Conservation (phyloP, 2,329 filamentous ascomycete species). For the Stromatinia cepivora region DNA sequence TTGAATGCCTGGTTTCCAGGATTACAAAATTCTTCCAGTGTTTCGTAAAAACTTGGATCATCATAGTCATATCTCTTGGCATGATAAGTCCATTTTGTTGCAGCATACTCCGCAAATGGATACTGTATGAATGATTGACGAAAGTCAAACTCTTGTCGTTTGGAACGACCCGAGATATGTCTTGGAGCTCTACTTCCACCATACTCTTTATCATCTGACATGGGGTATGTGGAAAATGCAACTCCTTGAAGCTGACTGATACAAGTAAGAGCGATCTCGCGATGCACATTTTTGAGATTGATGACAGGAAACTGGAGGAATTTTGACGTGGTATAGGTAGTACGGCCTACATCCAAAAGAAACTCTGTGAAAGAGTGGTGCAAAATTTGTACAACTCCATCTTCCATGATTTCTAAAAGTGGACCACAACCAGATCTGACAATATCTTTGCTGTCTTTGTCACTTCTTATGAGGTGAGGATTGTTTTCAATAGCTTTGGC, state of each 20-base stretch:
- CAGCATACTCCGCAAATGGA: slow-evolving; percentile 32
- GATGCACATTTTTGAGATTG: slow-evolving; percentile 14
- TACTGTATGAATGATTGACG: slow-evolving; percentile 9
- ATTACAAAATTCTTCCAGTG: slow-evolving; percentile 25
- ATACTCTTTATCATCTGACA: background rate
- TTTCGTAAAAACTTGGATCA: slow-evolving; percentile 25
- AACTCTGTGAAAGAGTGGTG: slow-evolving; percentile 53
- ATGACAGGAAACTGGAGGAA: slow-evolving; percentile 23
- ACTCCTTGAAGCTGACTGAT: slow-evolving; percentile 16
- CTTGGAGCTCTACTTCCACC: background rate
- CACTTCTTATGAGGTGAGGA: background rate
- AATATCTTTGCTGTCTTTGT: slow-evolving; percentile 40
- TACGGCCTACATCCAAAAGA: slow-evolving; percentile 37
- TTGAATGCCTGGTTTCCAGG: slow-evolving; percentile 23
- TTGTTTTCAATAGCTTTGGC: slow-evolving; percentile 6
- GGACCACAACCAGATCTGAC: slow-evolving; percentile 45
- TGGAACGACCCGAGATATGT: background rate
- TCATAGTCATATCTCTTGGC: slow-evolving; percentile 25
- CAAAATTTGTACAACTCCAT: slow-evolving; percentile 48
- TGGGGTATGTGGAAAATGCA: background rate
- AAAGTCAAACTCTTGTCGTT: background rate
- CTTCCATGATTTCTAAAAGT: slow-evolving; percentile 47
- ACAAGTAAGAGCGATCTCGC: slow-evolving; percentile 3
- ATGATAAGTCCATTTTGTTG: slow-evolving; percentile 28
- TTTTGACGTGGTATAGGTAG: background rate